Evolutionary conservation across 2,329 filamentous ascomycete genomes (phyloP).

Genomic region (Cladosporium sp.): DNA sequence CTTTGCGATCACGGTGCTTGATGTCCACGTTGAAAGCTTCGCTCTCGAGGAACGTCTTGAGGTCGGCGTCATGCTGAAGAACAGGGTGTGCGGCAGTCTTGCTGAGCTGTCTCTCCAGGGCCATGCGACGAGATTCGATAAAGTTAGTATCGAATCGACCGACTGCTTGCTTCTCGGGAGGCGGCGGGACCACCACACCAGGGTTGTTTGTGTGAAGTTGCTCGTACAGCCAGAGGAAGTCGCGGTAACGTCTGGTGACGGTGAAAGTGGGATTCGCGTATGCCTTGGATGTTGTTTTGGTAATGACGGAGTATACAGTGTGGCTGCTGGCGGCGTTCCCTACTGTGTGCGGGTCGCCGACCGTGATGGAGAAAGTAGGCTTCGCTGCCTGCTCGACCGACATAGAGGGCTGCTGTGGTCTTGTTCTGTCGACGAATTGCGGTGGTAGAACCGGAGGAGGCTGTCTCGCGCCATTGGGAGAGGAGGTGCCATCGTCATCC

Average conservation of each 20-base stretch:
- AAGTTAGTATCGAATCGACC: slow-evolving; percentile 96
- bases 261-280: slow-evolving; percentile 91
- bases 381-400: slow-evolving; percentile 92
- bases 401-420: slow-evolving; percentile 69
- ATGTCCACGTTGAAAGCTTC: slow-evolving; percentile 94
- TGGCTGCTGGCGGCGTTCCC: slow-evolving; percentile 95
- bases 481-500: slow-evolving; percentile 57
- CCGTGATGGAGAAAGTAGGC: slow-evolving; percentile 82
- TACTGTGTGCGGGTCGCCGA: slow-evolving; percentile 97
- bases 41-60: slow-evolving; percentile 96
- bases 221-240: slow-evolving; percentile 97
- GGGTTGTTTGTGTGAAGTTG: slow-evolving; percentile 92
- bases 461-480: slow-evolving; percentile 52
- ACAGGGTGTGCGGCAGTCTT: slow-evolving; percentile 87
- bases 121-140: slow-evolving; percentile 85
- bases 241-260: slow-evolving; percentile 88
- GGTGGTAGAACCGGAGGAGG: slow-evolving; percentile 60
- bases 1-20: slow-evolving; percentile 94
- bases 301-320: slow-evolving; percentile 94
- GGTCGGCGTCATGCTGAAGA: slow-evolving; percentile 84
- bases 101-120: slow-evolving; percentile 96
- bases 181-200: slow-evolving; percentile 89
- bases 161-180: slow-evolving; percentile 96
- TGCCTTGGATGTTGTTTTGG: slow-evolving; percentile 93
- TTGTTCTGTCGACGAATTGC: slow-evolving; percentile 39